Evolutionary conservation across 2,329 filamentous ascomycete genomes (phyloP).

Genomic region (Aurifilum marmelostoma): DNA sequence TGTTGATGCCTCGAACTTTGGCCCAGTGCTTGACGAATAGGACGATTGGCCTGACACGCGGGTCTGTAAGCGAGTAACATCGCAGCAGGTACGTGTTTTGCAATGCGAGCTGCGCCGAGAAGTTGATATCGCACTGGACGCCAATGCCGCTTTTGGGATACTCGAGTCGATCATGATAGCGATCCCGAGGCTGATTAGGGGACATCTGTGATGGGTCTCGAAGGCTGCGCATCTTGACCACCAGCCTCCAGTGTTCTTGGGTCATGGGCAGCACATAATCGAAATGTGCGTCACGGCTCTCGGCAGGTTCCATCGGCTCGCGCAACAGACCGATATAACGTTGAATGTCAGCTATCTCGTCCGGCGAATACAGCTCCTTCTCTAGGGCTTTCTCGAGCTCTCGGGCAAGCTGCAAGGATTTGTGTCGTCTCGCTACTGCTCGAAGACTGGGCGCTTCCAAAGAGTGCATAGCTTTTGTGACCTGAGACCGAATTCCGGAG

Average conservation of each 20-base stretch:
- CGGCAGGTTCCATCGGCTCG: constrained; percentile 37
- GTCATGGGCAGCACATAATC: constrained; percentile 46
- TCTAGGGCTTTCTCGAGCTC: constrained; percentile 60
- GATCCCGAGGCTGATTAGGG: constrained; percentile 56
- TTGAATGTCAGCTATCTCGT: constrained; percentile 43
- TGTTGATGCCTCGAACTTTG: constrained; percentile 83
- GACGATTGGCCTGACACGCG: constrained; percentile 75
- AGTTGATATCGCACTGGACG: constrained; percentile 93
- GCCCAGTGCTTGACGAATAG: constrained; percentile 92
- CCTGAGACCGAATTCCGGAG: constrained; percentile 47
- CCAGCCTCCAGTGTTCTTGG: constrained; percentile 37
- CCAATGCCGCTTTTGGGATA: constrained; percentile 77
- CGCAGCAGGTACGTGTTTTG: constrained; percentile 83
- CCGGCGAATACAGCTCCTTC: constrained; percentile 49
- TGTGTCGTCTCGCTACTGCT: constrained; percentile 53
- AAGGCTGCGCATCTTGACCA: constrained; percentile 50
- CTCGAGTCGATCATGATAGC: constrained; percentile 66
- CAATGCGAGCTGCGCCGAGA: constrained; percentile 79
- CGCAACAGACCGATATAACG: constrained; percentile 57
- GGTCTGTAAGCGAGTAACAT: constrained; percentile 80
- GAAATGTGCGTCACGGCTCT: constrained; percentile 31
- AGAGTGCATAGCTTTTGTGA: constrained; percentile 42
- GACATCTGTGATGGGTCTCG: constrained; percentile 54
- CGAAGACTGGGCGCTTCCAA: constrained; percentile 40
- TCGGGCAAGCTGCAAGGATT: constrained; percentile 56